These are phyloP conservation scores for Saccharomycopsis capsularis DNA, from an alignment of 805 yeast genomes.

Conservation along the genomic window DNA sequence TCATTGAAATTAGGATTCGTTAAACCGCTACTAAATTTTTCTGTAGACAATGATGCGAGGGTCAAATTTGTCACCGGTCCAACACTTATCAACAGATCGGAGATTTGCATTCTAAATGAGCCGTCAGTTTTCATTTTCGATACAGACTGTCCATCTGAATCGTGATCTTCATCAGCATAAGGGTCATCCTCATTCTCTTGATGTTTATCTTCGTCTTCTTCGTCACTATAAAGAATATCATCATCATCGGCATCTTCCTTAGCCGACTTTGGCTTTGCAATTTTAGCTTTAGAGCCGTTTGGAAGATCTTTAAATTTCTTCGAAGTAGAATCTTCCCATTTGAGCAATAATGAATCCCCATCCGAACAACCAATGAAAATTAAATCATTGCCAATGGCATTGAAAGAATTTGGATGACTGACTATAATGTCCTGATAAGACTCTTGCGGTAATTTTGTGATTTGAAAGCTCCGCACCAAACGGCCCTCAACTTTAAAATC, in stretches of 20 bases:
- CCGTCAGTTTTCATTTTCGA: background rate
- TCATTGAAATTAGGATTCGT: slow-evolving; percentile 64
- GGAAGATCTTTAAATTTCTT: slow-evolving; percentile 6
- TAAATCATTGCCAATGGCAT: slow-evolving; percentile 1
- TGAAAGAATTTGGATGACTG: slow-evolving; percentile 5
- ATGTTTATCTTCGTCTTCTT: slow-evolving; percentile 14
- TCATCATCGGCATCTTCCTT: slow-evolving; percentile 21
- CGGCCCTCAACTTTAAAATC: slow-evolving; percentile 21
- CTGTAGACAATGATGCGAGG: slow-evolving; percentile 52
- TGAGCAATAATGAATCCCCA: slow-evolving; percentile 16
- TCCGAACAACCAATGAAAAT: slow-evolving; percentile 16
- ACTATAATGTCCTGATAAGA: slow-evolving; percentile 2
- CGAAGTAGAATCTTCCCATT: slow-evolving; percentile 7
- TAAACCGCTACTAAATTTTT: slow-evolving; percentile 50
- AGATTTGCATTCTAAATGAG: slow-evolving; percentile 34
- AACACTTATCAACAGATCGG: slow-evolving; percentile 51
- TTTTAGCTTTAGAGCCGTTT: slow-evolving; percentile 5
- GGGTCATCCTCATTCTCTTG: background rate
- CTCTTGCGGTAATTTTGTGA: slow-evolving; percentile 4
- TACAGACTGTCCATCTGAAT: background rate
- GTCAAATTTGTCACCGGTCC: slow-evolving; percentile 74
- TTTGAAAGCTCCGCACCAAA: slow-evolving; percentile 13
- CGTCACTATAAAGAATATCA: slow-evolving; percentile 21
- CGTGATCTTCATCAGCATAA: slow-evolving; percentile 9
- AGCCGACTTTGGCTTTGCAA: slow-evolving; percentile 9